Base-by-base conservation (phyloP, 352 stramenopile species). In the Globisporangium solare region DNA sequence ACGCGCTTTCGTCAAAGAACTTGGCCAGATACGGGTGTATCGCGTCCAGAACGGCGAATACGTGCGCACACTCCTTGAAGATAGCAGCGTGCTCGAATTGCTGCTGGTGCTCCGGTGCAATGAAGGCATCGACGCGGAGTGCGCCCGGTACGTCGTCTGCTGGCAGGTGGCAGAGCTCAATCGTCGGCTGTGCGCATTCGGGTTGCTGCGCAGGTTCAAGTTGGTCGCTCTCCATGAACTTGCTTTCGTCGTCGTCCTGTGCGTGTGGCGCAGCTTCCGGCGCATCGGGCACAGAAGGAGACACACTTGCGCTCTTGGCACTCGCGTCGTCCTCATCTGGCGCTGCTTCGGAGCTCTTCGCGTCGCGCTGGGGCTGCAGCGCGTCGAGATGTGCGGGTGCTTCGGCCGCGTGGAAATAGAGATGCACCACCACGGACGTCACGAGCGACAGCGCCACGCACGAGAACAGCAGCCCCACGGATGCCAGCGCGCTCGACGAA, bases 41-140 rank as follows among this genome's bases (percentile, higher is more conserved):
- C 32, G 65, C 68, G 56, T 88, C 76, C 17, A 92, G 60, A n/a
- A 80, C 69, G 1, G 66, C 68, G 12, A 89, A 74, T 0, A 92
- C 79, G 39, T 82, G 73, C n/a, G 61, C 62, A 59, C 76, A 84
- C 17, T 63, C 64, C 15, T 79, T 60, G 51, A 92, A 89, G 12
- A 92, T 47, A 0, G 59, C 63, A 6, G 51, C 51, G 55, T 92
- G 79, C 27, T 76, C 68, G 41, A 92, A 90, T 11, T 66, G 55
- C 8, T 48, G 42, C 7, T 79, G 61, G 49, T 70, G 70, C n/a
- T 82, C 55, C 1, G 21, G 59, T 0, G 64, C 64, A 52, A 92
- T 79, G 52, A 83, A 92, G 32, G 65, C 58, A 15, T 71, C 61
- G 20, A 89, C 51, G 5, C 75, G 75, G 5, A 89, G 62, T 24